phyloP scores from a whole-genome alignment of 441 rosid species.

The Gossypium davidsonii region DNA sequence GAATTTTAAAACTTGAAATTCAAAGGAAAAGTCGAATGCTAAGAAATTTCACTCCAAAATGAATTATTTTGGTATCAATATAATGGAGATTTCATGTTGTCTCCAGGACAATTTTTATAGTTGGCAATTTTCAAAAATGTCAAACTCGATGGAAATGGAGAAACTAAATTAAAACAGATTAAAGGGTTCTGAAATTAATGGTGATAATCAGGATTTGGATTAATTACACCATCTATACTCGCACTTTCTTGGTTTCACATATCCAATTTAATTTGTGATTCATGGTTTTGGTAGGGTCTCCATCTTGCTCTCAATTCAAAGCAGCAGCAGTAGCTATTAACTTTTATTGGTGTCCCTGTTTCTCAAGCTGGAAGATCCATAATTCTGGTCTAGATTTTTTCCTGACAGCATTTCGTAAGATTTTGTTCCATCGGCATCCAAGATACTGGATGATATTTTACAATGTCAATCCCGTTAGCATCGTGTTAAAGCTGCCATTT shows the following conservation, averaged over 20 bases:
- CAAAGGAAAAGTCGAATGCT: neutral
- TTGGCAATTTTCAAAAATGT: neutral
- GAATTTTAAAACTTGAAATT: neutral
- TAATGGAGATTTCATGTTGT: neutral
- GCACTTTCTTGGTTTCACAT: neutral
- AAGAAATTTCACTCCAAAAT: neutral
- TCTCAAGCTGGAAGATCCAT: too few relatives aligned
- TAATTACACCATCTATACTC: neutral
- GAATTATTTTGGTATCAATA: neutral
- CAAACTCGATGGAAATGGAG: neutral
- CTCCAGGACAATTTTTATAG: neutral
- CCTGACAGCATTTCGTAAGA: too few relatives aligned
- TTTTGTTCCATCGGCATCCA: too few relatives aligned
- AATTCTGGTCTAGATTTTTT: too few relatives aligned
- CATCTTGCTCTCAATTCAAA: too few relatives aligned
- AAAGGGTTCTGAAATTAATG: neutral
- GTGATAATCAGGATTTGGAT: neutral
- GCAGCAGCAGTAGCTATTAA: too few relatives aligned
- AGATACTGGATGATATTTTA: too few relatives aligned
- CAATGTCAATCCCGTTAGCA: too few relatives aligned
- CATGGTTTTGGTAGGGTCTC: too few relatives aligned
- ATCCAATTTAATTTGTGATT: too few relatives aligned
- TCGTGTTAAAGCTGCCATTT: too few relatives aligned
- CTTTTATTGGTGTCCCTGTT: too few relatives aligned
- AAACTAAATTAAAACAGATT: neutral